Evolutionary conservation across 768 basidiomycete genomes (phyloP).

Genomic region (Boletus rubroflammeus): DNA sequence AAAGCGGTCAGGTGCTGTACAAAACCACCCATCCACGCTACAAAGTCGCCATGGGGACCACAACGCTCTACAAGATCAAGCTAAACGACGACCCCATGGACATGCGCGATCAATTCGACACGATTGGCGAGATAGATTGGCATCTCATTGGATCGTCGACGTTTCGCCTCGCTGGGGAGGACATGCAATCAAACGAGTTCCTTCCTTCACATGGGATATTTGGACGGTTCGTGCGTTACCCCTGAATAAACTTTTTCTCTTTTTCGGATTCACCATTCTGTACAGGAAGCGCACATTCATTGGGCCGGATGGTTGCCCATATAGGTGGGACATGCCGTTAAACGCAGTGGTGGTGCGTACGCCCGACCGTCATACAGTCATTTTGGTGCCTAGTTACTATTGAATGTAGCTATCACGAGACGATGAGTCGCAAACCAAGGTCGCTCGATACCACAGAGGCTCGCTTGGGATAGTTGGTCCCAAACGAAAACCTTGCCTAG

Average conservation of each 20-base stretch:
- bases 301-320: slow-evolving; percentile 33
- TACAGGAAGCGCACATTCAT: slow-evolving; percentile 30
- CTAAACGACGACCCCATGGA: slow-evolving; percentile 20
- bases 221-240: slow-evolving; percentile 17
- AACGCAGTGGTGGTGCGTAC: slow-evolving; percentile 15
- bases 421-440: slow-evolving; percentile 8
- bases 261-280: not conserved
- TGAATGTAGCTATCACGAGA: slow-evolving; percentile 19
- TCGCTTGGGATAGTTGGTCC: slow-evolving; percentile 20
- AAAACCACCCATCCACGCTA: slow-evolving; percentile 23
- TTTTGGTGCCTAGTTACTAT: not conserved
- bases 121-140: slow-evolving; percentile 36
- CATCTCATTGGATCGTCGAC: slow-evolving; percentile 27
- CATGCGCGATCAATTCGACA: slow-evolving; percentile 29
- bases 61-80: slow-evolving; percentile 26
- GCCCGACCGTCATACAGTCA: no score
- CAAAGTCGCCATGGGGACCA: slow-evolving; percentile 10
- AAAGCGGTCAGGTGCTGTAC: slow-evolving; percentile 28
- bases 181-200: slow-evolving; percentile 25
- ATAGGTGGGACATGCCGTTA: slow-evolving; percentile 31
- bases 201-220: slow-evolving; percentile 21
- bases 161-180: slow-evolving; percentile 28
- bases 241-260: not conserved
- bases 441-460: slow-evolving; percentile 21
- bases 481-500: slow-evolving; percentile 17